Percentiles rank a stretch among this genome's conserved stretches.
Conservation (phyloP, 345 rosid genomes). For the Euphorbia peplus region DNA sequence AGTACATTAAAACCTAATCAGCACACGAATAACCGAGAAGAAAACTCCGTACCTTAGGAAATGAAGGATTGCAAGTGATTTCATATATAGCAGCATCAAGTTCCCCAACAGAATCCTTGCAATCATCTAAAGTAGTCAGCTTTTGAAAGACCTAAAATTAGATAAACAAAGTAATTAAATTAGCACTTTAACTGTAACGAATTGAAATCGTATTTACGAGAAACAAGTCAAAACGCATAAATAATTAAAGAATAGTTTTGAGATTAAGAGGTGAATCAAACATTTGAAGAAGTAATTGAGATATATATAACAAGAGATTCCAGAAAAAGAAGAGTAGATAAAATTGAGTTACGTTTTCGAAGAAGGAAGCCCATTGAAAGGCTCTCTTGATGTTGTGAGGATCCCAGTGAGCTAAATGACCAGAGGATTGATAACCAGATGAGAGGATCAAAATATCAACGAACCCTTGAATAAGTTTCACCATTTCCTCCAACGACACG, state of each 20-base stretch:
- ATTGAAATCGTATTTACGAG: not conserved
- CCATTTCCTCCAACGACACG: constrained; percentile 50
- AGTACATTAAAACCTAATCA: not conserved
- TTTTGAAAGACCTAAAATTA: constrained; percentile 40
- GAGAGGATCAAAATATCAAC: constrained; percentile 68
- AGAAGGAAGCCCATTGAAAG: constrained; percentile 73
- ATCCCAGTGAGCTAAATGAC: constrained; percentile 67
- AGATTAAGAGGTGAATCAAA: not conserved
- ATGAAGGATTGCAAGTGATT: constrained; percentile 50
- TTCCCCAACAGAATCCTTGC: constrained; percentile 49
- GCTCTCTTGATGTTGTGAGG: constrained; percentile 51
- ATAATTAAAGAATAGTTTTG: not conserved
- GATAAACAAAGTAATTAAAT: not conserved
- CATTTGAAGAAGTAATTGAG: not conserved
- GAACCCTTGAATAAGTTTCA: constrained; percentile 65
- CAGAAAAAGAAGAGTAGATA: constrained; percentile 7
- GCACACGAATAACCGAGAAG: not conserved
- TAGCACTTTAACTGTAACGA: too few species aligned
- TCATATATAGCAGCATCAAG: constrained; percentile 56
- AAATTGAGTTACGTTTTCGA: constrained; percentile 50
- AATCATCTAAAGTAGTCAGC: constrained; percentile 40
- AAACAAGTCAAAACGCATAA: not conserved
- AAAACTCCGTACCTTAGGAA: constrained; percentile 61
- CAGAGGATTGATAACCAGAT: constrained; percentile 81
- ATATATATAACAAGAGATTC: not conserved